Conservation (phyloP, 805 yeast species). For the Priceomyces castillae region DNA sequence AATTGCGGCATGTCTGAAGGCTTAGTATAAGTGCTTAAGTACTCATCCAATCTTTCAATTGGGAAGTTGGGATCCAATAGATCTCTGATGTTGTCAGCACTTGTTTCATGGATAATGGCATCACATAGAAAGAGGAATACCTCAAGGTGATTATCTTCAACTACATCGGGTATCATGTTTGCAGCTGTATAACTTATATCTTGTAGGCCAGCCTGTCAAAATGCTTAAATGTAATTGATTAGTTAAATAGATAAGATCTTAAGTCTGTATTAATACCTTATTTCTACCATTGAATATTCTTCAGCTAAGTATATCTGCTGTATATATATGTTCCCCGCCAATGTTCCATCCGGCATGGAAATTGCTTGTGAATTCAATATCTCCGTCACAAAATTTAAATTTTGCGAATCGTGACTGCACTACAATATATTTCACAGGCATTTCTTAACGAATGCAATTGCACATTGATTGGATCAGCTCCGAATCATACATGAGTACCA, state of each 20-base stretch:
- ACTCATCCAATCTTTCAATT: conserved; percentile 27
- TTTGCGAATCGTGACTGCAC: too few species aligned
- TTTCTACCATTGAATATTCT: too few species aligned
- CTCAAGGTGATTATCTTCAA: conserved; percentile 23
- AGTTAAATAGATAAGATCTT: too few species aligned
- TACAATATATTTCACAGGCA: too few species aligned
- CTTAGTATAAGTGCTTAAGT: conserved; percentile 20
- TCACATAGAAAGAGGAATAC: conserved; percentile 30
- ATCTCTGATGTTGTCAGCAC: conserved; percentile 25
- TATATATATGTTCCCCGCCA: neutral
- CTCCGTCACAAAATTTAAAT: neutral
- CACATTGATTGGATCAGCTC: too few species aligned
- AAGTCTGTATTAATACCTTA: too few species aligned
- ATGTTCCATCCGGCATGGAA: neutral
- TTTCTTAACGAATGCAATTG: too few species aligned
- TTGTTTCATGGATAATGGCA: conserved; percentile 32
- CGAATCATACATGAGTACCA: too few species aligned
- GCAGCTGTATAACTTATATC: neutral
- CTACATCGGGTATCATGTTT: conserved; percentile 6
- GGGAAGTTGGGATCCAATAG: conserved; percentile 25
- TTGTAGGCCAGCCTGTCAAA: too few species aligned
- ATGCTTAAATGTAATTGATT: too few species aligned
- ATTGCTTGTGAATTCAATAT: neutral
- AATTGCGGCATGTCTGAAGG: conserved; percentile 32
- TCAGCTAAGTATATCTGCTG: too few species aligned